Evolutionary conservation across 306 rosid genomes (phyloP).

Genomic region (Fragaria iinumae): DNA sequence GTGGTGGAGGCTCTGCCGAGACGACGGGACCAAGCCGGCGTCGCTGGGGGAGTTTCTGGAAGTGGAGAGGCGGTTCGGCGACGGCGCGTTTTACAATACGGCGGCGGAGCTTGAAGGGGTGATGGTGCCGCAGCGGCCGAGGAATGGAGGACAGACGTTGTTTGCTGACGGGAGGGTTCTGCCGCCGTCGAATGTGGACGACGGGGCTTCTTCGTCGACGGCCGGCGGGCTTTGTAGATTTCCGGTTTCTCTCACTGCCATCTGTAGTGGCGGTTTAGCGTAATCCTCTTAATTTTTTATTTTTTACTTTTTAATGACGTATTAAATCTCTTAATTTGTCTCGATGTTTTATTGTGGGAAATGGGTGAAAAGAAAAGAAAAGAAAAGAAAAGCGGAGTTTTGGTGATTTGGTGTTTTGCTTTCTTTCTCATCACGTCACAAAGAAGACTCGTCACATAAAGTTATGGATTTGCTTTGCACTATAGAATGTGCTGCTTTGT

Average conservation of each 20-base stretch:
- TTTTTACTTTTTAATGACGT: background rate
- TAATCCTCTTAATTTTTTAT: background rate
- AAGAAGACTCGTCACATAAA: background rate
- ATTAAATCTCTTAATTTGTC: conserved; percentile 6
- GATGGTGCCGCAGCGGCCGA: conserved; percentile 41
- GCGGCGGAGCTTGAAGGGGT: conserved; percentile 86
- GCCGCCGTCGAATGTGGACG: conserved; percentile 60
- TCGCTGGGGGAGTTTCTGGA: conserved; percentile 88
- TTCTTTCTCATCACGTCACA: background rate
- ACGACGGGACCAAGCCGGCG: conserved; percentile 63
- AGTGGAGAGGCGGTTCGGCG: conserved; percentile 87
- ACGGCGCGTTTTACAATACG: conserved; percentile 69
- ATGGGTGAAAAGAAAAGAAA: background rate
- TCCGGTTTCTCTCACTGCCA: conserved; percentile 68
- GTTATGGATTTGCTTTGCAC: background rate
- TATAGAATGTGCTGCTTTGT: background rate
- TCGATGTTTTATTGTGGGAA: background rate
- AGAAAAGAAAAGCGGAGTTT: background rate
- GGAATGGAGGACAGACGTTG: conserved; percentile 49
- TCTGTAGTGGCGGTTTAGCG: conserved; percentile 72
- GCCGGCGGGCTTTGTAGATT: conserved; percentile 58
- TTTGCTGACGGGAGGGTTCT: conserved; percentile 85
- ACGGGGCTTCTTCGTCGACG: conserved; percentile 38
- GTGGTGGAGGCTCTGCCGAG: conserved; percentile 93
- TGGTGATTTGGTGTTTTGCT: background rate